Evolutionary conservation across 495 filamentous ascomycete genomes (phyloP), one percentile per base, ranked within the genome.

Genomic region (Xylaria flabelliformis): DNA sequence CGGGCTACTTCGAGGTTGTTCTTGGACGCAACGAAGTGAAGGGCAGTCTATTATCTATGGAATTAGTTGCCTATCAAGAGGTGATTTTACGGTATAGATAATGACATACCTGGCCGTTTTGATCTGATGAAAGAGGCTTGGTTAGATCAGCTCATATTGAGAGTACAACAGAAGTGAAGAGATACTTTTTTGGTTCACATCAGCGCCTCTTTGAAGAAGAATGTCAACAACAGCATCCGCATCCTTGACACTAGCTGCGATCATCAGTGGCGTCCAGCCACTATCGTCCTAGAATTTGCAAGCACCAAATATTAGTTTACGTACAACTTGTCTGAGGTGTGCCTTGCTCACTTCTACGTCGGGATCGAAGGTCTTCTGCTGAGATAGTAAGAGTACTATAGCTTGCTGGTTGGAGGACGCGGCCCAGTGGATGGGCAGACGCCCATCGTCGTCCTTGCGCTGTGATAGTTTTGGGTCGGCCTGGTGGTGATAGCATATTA

Each of bases 251-350:
- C 91, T 94, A 12, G 92, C 88, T 12, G 95, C 92, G 65, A 98
- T 97, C 95, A 98, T 98, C 32, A 98, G 85, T 1, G 93, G 92
- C 13, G 95, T 97, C 96, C 96, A 99, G 65, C 95, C 95, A 10
- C 90, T 91, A 21, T 91, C 94, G 79, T 99, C 96, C 89, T 93
- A 73, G 4, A 62, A 8, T 44, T 56, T 29, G 36, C 29, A 32
- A 70, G 61, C 2, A 64, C 21, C 21, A 8, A 19, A 34, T 17
- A 36, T 71, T 39, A 71, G 61, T 24, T 32, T 21, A 36, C 5
- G 21, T 42, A 9, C 4, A 70, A 8, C 64, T 67, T 32, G 42
- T 24, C 9, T 24, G 51, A 58, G 41, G 34, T 56, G 46, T 75
- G 34, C 15, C 63, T 24, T 13, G 66, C 82, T 21, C 76, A 94